Evolutionary conservation across 164 flowering plant genomes (phyloP).

Genomic region (Umbilicus rupestris): DNA sequence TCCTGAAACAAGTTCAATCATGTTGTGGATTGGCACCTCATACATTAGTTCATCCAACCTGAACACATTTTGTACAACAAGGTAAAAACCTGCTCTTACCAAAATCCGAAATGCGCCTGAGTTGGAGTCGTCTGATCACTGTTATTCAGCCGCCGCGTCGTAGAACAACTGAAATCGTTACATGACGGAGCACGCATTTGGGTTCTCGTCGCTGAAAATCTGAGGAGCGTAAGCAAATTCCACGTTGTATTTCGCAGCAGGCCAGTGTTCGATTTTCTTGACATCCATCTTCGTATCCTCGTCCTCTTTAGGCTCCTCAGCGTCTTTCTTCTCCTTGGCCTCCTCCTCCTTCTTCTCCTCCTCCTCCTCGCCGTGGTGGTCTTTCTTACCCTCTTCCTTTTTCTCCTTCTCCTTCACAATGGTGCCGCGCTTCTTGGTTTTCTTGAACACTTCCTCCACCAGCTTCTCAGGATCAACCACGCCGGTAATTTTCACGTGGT

Average conservation of each 20-base stretch:
- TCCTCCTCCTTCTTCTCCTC: slow-evolving; percentile 5
- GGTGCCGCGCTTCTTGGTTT: slow-evolving; percentile 2
- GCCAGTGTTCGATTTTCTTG: background rate
- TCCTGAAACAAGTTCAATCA: too few species aligned
- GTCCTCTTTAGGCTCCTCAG: background rate
- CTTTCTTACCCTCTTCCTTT: background rate
- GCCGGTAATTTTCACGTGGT: background rate
- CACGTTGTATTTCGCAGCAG: background rate
- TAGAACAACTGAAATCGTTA: background rate
- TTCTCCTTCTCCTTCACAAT: slow-evolving; percentile 5
- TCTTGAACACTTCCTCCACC: slow-evolving; percentile 6
- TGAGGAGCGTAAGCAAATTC: slow-evolving; percentile 7
- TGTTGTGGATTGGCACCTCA: too few species aligned
- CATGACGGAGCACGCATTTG: slow-evolving; percentile 11
- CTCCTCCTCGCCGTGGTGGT: too few species aligned
- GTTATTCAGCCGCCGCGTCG: background rate
- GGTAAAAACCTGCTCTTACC: too few species aligned
- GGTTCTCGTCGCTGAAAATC: slow-evolving; percentile 12
- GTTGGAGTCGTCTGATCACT: background rate
- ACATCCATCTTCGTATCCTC: background rate
- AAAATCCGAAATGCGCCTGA: background rate
- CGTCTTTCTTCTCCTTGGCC: background rate
- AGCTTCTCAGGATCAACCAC: slow-evolving; percentile 5
- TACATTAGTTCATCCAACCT: slow-evolving; percentile 19
- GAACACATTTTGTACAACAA: too few species aligned